Base-by-base conservation (phyloP, 2,329 filamentous ascomycete species). In the Orbilia brochopaga region DNA sequence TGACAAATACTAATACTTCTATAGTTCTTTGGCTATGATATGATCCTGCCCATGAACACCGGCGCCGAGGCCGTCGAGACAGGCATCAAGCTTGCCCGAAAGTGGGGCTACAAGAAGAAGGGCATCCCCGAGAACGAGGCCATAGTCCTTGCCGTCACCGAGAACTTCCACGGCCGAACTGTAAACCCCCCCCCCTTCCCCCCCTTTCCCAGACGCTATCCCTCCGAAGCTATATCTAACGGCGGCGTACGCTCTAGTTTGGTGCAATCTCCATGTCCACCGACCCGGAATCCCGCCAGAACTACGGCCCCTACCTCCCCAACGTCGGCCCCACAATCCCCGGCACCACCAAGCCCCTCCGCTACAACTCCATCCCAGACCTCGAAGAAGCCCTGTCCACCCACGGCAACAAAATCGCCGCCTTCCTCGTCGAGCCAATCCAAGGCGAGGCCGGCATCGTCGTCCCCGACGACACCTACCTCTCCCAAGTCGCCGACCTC, bases 81-180 rank as follows among this genome's bases (percentile, higher is more conserved):
- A 0, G 92, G 90, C 11, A 88, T 97, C 82, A 97, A 97, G 85
- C 88, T 97, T 81, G 93, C 93, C 69, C 86, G 93, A 75, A 97
- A 97, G 82, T 97, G 93, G 93, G 92, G 92, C 3, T 97, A 97
- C 85, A 97, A 96, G 82, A 87, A 90, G 79, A 97, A 97, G 85
- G 88, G 88, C 21, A 93, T 97, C 74, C 88, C 91, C 4, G 83
- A 90, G 79, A 88, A 89, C 78, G 87, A 94, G 83, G 93, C 93
- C 7, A 80, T 94, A 74, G 86, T 97, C 40, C 90, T 97, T 79
- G 88, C 88, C 75, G 92, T 89, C 40, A 83, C 88, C 59, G 91
- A 96, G 81, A 97, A 97, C 83, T 99, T 97, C 82, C 93, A 99
- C 81, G 93, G 93, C 76, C 86, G 93, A 77, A 97, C 94, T 64